Conservation (phyloP, 2,329 filamentous ascomycete species). For the Allantophomopsis lycopodina region DNA sequence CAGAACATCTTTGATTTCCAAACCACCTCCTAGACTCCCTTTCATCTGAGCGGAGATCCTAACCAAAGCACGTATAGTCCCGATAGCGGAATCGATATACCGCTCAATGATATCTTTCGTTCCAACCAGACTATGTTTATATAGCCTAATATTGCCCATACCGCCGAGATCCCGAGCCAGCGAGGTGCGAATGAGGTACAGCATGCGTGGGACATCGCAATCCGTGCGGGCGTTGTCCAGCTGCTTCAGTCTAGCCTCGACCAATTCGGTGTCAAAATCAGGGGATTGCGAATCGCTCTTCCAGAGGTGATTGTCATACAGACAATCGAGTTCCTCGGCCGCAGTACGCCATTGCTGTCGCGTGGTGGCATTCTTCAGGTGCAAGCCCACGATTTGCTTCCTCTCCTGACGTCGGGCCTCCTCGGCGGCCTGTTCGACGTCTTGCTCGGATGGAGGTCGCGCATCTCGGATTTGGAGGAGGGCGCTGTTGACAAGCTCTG, state of each 20-base stretch:
- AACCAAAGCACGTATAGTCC: constrained; percentile 60
- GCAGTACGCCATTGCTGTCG: constrained; percentile 59
- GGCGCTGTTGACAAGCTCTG: constrained; percentile 12
- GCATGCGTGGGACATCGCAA: constrained; percentile 63
- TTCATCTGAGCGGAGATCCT: constrained; percentile 33
- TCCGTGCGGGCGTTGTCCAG: constrained; percentile 61
- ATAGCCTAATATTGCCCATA: constrained; percentile 73
- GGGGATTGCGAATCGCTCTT: constrained; percentile 43
- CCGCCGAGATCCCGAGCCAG: constrained; percentile 71
- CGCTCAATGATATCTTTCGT: constrained; percentile 79
- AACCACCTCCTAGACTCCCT: constrained; percentile 28
- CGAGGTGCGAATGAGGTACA: constrained; percentile 67
- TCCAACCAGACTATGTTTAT: constrained; percentile 72
- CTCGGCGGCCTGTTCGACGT: constrained; percentile 22
- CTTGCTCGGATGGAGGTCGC: constrained; percentile 7
- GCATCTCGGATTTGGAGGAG: constrained; percentile 13
- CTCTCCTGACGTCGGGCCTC: constrained; percentile 38
- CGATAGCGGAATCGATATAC: constrained; percentile 69
- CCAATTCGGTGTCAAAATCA: constrained; percentile 50
- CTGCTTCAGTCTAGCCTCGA: constrained; percentile 55
- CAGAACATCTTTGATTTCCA: constrained; percentile 38
- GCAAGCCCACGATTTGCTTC: constrained; percentile 47
- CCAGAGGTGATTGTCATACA: constrained; percentile 75
- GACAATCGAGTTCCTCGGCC: constrained; percentile 61
- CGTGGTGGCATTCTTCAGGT: constrained; percentile 48